These are phyloP conservation scores for Lecanicillium sp. DNA, from an alignment of 2,329 filamentous ascomycete species.

Conservation along the genomic window DNA sequence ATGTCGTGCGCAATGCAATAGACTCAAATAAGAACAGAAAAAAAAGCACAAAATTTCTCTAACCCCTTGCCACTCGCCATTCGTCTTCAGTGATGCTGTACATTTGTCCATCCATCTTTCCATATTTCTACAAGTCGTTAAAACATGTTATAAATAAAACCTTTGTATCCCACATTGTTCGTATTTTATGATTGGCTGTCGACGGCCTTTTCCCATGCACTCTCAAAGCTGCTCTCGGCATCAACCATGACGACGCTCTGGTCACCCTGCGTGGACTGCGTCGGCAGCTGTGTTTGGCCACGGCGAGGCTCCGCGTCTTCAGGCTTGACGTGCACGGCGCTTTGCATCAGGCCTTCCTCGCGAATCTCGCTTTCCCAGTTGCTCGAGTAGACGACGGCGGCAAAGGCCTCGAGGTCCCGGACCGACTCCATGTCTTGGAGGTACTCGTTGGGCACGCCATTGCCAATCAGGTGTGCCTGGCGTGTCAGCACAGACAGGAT, in stretches of 20 bases:
- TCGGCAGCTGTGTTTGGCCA: slow-evolving; percentile 15
- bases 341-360: slow-evolving; percentile 35
- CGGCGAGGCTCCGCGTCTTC: slow-evolving; percentile 13
- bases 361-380: slow-evolving; percentile 67
- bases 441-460: slow-evolving; percentile 65
- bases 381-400: slow-evolving; percentile 79
- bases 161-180: too few species aligned
- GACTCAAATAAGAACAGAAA: too few species aligned
- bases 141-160: too few species aligned
- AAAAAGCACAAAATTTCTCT: too few species aligned
- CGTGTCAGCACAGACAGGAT: slow-evolving; percentile 83
- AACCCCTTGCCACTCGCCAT: too few species aligned
- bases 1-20: too few species aligned
- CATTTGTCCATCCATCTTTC: too few species aligned
- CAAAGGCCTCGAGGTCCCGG: slow-evolving; percentile 71
- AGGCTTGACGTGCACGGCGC: slow-evolving; percentile 25
- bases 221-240: slow-evolving; percentile 49
- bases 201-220: slow-evolving; percentile 59
- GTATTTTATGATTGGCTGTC: slow-evolving; percentile 18
- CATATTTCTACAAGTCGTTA: too few species aligned
- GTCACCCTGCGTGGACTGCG: slow-evolving; percentile 22
- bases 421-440: slow-evolving; percentile 69
- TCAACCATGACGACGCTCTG: slow-evolving; percentile 50
- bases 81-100: too few species aligned
- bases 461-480: slow-evolving; percentile 84